Evolutionary conservation across 2,329 filamentous ascomycete genomes (phyloP).

Genomic region (Eutypa lata): DNA sequence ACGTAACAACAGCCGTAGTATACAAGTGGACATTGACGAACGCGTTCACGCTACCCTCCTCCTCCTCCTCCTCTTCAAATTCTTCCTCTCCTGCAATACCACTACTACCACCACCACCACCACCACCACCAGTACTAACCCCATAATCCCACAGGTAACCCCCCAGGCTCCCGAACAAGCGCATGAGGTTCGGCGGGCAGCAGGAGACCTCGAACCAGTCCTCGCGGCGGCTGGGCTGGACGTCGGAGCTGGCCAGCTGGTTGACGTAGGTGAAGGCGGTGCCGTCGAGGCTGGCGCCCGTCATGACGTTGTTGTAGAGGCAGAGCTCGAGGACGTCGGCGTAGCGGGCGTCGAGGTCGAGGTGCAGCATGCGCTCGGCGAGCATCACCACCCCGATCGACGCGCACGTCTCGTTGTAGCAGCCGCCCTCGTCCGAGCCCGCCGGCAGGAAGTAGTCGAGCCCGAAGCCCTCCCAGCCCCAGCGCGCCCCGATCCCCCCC

Average conservation of each 20-base stretch:
- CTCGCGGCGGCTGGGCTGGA: conserved; percentile 45
- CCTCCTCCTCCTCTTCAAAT: background rate
- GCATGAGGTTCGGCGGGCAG: conserved; percentile 58
- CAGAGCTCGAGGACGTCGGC: conserved; percentile 59
- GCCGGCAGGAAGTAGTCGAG: conserved; percentile 58
- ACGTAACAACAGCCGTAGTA: conserved; percentile 42
- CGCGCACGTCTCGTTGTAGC: conserved; percentile 61
- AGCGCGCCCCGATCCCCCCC: conserved; percentile 55
- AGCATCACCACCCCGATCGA: conserved; percentile 60
- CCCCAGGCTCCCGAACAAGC: conserved; percentile 53
- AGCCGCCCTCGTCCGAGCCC: conserved; percentile 57
- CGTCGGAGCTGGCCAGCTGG: conserved; percentile 53
- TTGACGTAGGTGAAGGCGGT: conserved; percentile 60
- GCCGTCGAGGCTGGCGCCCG: conserved; percentile 53
- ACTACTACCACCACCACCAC: too few relatives aligned
- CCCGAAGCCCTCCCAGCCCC: conserved; percentile 60
- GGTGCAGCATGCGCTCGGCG: conserved; percentile 51
- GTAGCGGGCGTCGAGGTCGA: conserved; percentile 50
- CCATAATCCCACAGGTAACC: conserved; percentile 53
- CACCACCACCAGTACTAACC: conserved; percentile 1
- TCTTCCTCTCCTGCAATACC: too few relatives aligned
- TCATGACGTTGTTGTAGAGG: conserved; percentile 59
- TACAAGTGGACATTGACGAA: conserved; percentile 57
- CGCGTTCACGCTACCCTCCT: conserved; percentile 9
- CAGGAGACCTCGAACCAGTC: conserved; percentile 60